Base-by-base conservation (phyloP, 1,139 yeast genomes). In the Zygosaccharomyces sapae region DNA sequence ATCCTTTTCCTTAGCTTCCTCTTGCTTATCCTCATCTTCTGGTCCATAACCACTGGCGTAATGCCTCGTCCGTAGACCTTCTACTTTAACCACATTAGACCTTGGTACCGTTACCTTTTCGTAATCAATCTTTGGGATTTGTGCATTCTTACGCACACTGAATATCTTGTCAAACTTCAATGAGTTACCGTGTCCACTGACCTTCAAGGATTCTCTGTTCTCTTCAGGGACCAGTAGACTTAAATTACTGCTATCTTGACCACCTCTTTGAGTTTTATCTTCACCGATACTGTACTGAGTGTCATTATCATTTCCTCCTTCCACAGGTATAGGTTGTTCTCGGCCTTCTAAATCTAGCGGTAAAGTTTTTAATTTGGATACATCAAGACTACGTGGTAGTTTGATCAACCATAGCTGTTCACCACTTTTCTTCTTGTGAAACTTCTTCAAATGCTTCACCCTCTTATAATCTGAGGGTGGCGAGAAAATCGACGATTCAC, bases 31-130 rank as follows among this genome's bases (percentile, higher is more conserved):
- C 25, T 22, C 25, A 22, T 7, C 84, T 10, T 66, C 62, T 2
- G 80, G 76, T 10, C 77, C 76, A 61, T 86, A 86, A 1, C 95
- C 96, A n/a, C 94, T 83, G 29, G 95, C 86, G 65, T 79, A 84
- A 63, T 85, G 89, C 69, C 90, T 78, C 81, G 82, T 78, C 60
- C 80, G 73, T 61, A 86, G 71, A 47, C 77, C 76, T 16, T 70
- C 71, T 38, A 79, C 74, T 62, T 80, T 81, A 46, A 75, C 75
- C 5, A 86, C 92, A 54, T 80, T 73, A 40, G 75, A 70, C 66
- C 92, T 77, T 35, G 80, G 80, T 34, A 69, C 68, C 42, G 72
- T 74, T 20, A 76, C 86, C 48, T 73, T 69, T 4, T 70, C 72
- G 50, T 70, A 72, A 56, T 84, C 74, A 44, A 86, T 81, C 19